Percentiles rank a stretch among this genome's conserved stretches.
Conservation (phyloP, 768 basidiomycete genomes). For the Mycena maculata region DNA sequence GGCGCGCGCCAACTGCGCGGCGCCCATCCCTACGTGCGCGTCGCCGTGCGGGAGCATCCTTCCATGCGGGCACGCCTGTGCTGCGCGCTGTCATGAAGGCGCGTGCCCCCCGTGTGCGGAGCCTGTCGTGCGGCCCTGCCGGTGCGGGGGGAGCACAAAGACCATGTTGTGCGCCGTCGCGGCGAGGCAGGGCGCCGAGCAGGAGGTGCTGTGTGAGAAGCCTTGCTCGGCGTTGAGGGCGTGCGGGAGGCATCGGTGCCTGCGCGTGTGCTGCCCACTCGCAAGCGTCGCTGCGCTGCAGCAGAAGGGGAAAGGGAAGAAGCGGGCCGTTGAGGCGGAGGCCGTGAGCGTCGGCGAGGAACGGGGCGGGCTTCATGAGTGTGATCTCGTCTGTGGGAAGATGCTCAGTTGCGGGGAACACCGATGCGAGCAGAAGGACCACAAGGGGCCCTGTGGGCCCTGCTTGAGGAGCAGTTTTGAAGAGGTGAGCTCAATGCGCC, state of each 20-base stretch:
- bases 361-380: slow-evolving; percentile 80
- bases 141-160: slow-evolving; percentile 81
- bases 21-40: slow-evolving; percentile 84
- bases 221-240: slow-evolving; percentile 81
- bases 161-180: slow-evolving; percentile 66
- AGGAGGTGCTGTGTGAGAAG: slow-evolving; percentile 82
- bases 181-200: slow-evolving; percentile 44
- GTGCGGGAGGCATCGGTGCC: slow-evolving; percentile 91
- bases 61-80: slow-evolving; percentile 82
- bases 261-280: slow-evolving; percentile 89
- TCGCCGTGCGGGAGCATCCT: slow-evolving; percentile 75
- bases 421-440: slow-evolving; percentile 82
- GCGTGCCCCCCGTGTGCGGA: slow-evolving; percentile 84
- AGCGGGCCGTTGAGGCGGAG: slow-evolving; percentile 48
- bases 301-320: slow-evolving; percentile 74
- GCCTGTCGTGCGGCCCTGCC: slow-evolving; percentile 79
- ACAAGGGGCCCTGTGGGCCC: slow-evolving; percentile 82
- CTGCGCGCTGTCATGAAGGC: slow-evolving; percentile 76
- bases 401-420: slow-evolving; percentile 81
- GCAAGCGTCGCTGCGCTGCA: slow-evolving; percentile 64
- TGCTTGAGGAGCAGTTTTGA: slow-evolving; percentile 94
- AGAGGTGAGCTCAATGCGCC: slow-evolving; percentile 64
- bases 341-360: slow-evolving; percentile 62
- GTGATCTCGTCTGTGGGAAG: slow-evolving; percentile 85
- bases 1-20: slow-evolving; percentile 67